A percentile compares a stretch with the other conserved stretches of the same genome.
Conservation (phyloP, 106 monocot genomes). For the Platanthera zijinensis region DNA sequence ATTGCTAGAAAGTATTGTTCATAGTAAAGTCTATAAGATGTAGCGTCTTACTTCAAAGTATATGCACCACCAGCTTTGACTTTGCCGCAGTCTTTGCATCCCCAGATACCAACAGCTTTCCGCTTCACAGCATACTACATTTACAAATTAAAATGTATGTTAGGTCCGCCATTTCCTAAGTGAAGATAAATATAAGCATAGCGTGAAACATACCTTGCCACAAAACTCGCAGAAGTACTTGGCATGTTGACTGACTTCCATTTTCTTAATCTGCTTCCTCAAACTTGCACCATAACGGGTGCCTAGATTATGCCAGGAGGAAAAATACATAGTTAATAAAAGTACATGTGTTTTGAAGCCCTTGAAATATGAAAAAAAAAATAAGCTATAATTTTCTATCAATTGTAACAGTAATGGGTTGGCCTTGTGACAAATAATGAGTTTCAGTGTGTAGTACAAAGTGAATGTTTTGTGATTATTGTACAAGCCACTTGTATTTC, state of each 20-base stretch:
- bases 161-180: neutral
- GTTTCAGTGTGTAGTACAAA: no score
- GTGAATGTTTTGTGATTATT: no score
- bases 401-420: no score
- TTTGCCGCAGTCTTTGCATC: constrained; percentile 47
- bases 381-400: no score
- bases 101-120: constrained; percentile 25
- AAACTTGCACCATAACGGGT: constrained; percentile 73
- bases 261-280: constrained; percentile 68
- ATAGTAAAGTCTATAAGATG: no score
- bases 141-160: neutral
- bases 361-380: neutral
- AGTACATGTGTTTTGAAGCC: neutral
- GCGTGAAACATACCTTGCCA: constrained; percentile 31
- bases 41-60: constrained; percentile 16
- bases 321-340: neutral
- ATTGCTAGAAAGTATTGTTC: neutral
- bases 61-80: constrained; percentile 30
- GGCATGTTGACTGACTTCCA: constrained; percentile 63
- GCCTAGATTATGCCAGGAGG: constrained; percentile 15
- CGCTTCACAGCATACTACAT: constrained; percentile 22
- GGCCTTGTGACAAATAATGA: no score
- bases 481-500: no score
- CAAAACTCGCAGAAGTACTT: constrained; percentile 73
- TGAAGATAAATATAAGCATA: neutral